Conservation (phyloP, 768 basidiomycete genomes). For the Coprinopsis strossmayeri region DNA sequence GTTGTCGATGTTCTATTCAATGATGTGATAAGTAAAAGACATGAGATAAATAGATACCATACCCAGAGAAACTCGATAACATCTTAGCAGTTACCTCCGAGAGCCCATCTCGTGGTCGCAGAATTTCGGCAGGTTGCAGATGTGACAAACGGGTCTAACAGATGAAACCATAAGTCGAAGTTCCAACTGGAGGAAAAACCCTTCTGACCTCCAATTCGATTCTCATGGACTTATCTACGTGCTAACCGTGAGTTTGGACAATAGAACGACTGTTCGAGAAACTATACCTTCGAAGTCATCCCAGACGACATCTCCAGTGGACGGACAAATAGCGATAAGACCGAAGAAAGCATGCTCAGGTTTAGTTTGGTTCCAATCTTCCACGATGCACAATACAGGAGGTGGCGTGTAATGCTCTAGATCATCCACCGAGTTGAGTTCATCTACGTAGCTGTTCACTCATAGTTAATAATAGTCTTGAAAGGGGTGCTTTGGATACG, state of each 20-base stretch:
- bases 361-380: conserved; percentile 36
- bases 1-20: conserved; percentile 24
- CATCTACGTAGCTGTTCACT: conserved; percentile 70
- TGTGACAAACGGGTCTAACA: conserved; percentile 89
- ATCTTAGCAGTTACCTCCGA: conserved; percentile 72
- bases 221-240: conserved; percentile 71
- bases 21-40: background rate
- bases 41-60: conserved; percentile 8
- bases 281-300: conserved; percentile 77
- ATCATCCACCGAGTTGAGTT: conserved; percentile 62
- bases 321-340: conserved; percentile 74
- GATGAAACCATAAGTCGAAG: background rate
- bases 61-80: conserved; percentile 68
- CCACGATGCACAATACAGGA: conserved; percentile 67
- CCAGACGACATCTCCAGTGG: conserved; percentile 91
- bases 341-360: conserved; percentile 46
- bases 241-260: conserved; percentile 1
- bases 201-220: conserved; percentile 74
- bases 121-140: conserved; percentile 73
- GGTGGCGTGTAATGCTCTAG: conserved; percentile 50
- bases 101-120: conserved; percentile 54
- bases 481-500: conserved; percentile 22
- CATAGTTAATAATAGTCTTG: background rate
- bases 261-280: conserved; percentile 4
- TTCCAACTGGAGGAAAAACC: background rate